A percentile compares a stretch with the other conserved stretches of the same genome.
phyloP scores from a whole-genome alignment of 306 rosid genomes.

The cucumber (Cucumis sativus) region Cucumber_9930_V3 NC_026658.2:9704001-9704500 shows the following conservation, averaged over 20 bases:
- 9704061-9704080: not conserved
- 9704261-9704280: not conserved
- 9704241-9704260: not conserved
- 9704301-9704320: constrained; percentile 6
- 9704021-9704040: constrained; percentile 4
- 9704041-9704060: not conserved
- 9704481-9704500: constrained; percentile 68
- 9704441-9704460: constrained; percentile 63
- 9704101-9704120: not conserved
- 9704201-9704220: not conserved
- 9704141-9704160: not conserved
- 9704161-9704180: not conserved
- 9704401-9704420: constrained; percentile 54
- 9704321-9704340: not conserved
- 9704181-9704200: not conserved
- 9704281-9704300: not conserved
- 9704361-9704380: not conserved
- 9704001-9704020: not conserved
- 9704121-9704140: not conserved
- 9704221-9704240: not conserved
- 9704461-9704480: constrained; percentile 97
- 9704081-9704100: not conserved
- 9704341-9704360: not conserved
- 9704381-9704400: constrained; percentile 80
- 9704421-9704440: constrained; percentile 51